Evolutionary conservation across 352 stramenopile genomes (phyloP).

Genomic region (Phytophthora ramorum): DNA sequence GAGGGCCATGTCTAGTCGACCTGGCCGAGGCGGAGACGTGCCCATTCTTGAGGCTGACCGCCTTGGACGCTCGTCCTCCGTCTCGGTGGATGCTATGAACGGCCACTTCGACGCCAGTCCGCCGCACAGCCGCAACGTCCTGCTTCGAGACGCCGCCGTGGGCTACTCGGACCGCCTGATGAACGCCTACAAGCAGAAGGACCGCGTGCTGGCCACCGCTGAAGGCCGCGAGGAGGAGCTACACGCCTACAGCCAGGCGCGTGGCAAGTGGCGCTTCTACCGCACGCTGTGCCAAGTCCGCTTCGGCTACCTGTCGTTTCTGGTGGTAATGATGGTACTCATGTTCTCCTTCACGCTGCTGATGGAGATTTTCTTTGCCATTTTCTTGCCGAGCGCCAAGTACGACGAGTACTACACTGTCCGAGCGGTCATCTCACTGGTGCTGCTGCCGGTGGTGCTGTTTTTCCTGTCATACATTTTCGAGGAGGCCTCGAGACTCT

Average conservation of each 20-base stretch:
- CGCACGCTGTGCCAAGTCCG: constrained; percentile 77
- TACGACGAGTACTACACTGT: constrained; percentile 71
- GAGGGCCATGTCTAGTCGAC: constrained; percentile 20
- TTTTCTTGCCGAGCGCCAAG: constrained; percentile 83
- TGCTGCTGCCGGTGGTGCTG: constrained; percentile 65
- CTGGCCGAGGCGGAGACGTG: constrained; percentile 30
- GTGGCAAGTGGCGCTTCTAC: constrained; percentile 69
- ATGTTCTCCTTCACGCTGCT: constrained; percentile 87
- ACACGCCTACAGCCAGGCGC: constrained; percentile 48
- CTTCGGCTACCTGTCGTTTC: constrained; percentile 81
- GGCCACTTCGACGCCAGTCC: constrained; percentile 27
- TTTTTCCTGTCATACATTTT: constrained; percentile 88
- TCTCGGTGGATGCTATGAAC: constrained; percentile 21
- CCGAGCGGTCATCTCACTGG: constrained; percentile 62
- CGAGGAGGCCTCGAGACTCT: constrained; percentile 70
- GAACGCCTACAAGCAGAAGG: constrained; percentile 42
- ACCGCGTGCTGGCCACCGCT: constrained; percentile 53
- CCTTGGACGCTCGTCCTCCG: constrained; percentile 30
- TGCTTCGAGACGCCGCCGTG: constrained; percentile 27
- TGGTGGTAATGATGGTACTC: constrained; percentile 85
- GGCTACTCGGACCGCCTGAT: constrained; percentile 34
- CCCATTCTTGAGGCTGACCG: constrained; percentile 39
- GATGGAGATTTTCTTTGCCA: constrained; percentile 89
- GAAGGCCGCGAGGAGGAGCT: constrained; percentile 68
- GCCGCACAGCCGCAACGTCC: constrained; percentile 22